Conservation (phyloP, 169 alveolate species). For the Plasmodium berghei region DNA sequence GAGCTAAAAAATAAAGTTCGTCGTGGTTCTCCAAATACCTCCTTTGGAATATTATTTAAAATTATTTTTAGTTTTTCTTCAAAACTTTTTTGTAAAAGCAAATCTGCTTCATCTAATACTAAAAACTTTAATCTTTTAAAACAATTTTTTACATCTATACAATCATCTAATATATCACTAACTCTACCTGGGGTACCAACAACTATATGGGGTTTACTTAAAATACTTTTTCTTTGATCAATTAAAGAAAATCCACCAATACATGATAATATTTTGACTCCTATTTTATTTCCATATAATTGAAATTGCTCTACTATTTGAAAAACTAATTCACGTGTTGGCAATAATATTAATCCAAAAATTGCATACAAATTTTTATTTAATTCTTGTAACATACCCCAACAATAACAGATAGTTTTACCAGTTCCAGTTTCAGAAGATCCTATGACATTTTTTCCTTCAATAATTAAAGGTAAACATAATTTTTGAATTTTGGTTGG, state of each 20-base stretch:
- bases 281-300: constrained; percentile 92
- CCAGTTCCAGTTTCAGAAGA: constrained; percentile 99
- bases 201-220: constrained; percentile 94
- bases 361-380: constrained; percentile 96
- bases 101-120: constrained; percentile 98
- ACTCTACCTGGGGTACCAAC: constrained; percentile 98
- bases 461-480: constrained; percentile 92
- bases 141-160: constrained; percentile 75
- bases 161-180: constrained; percentile 87
- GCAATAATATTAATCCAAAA: constrained; percentile 95
- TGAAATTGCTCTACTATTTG: constrained; percentile 96
- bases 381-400: constrained; percentile 94
- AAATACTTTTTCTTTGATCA: constrained; percentile 82
- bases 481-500: constrained; percentile 94
- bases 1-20: constrained; percentile 98
- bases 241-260: constrained; percentile 95
- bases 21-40: constrained; percentile 69
- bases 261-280: constrained; percentile 87
- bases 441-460: constrained; percentile 92
- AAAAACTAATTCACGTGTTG: constrained; percentile 98
- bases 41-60: constrained; percentile 83
- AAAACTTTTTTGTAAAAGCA: constrained; percentile 90
- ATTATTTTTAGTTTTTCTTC: constrained; percentile 86
- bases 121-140: constrained; percentile 90
- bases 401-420: constrained; percentile 97